Evolutionary conservation across 164 flowering plant genomes (phyloP), one percentile per base, ranked within the genome.

Genomic region (Amborella trichopoda): DNA sequence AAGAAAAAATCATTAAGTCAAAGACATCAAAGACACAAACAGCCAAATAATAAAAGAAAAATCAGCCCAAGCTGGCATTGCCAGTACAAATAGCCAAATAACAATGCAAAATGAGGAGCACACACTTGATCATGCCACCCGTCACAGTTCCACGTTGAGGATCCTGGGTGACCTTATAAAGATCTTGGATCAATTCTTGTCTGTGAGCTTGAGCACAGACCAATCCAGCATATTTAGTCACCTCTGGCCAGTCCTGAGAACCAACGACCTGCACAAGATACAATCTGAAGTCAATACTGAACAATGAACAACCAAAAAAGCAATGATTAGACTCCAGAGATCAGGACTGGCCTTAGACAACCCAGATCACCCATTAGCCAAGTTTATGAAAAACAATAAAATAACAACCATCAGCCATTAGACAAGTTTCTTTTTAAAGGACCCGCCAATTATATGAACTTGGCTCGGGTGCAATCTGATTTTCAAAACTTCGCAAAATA

Each of bases 161-260:
- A 66, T 83, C 93, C 39, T 80, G 75, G 81, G 78, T 71, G 3
- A 61, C 62, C 46, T 75, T 80, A 48, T 37, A 77, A n/a, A 83
- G 69, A 58, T 83, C 93, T 43, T 77, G 77, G 36, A 83, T 83
- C 21, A 83, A 70, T 60, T 82, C 91, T 49, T 82, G 84, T 6
- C 91, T 71, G 62, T 82, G 91, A 21, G 78, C 74, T 68, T 82
- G 91, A 46, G 86, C 80, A 68, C 81, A 68, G 34, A 82, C 87
- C 63, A 82, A 50, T 42, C 87, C 87, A 48, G 80, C 87, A 64
- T 83, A 83, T 52, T 80, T 80, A 0, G 93, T 83, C 20, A 80
- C 48, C 59, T 80, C 87, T 0, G 93, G 93, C 93, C 87, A 83
- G 48, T 83, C 93, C 66, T 77, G 84, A 16, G 87, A 83, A 4